phyloP scores from a whole-genome alignment of 106 monocot genomes.

The Phalaenopsis equestris region DNA sequence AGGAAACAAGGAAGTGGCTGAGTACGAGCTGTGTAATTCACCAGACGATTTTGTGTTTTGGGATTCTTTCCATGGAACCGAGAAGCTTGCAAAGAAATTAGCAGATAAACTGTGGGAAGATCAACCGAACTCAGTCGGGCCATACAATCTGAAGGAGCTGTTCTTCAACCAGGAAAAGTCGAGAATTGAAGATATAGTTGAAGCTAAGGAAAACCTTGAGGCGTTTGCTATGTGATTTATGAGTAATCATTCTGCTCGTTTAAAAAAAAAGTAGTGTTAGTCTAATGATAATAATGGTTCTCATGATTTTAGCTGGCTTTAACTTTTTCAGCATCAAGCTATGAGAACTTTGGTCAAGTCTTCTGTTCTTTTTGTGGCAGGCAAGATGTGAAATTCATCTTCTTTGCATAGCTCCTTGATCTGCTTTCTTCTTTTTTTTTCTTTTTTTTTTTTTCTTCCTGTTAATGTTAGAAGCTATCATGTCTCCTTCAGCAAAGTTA shows the following conservation, averaged over 20 bases:
- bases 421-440: no score
- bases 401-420: no score
- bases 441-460: no score
- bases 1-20: constrained; percentile 2
- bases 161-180: constrained; percentile 2
- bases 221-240: background rate
- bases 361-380: no score
- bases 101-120: constrained; percentile 19
- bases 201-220: background rate
- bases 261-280: background rate
- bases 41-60: constrained; percentile 17
- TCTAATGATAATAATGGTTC: background rate
- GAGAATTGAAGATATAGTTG: constrained; percentile 10
- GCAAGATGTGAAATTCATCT: no score
- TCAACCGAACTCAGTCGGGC: background rate
- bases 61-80: constrained; percentile 22
- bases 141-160: constrained; percentile 12
- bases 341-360: no score
- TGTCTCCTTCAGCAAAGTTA: no score
- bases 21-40: constrained; percentile 12
- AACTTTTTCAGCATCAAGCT: no score
- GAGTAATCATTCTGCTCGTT: background rate
- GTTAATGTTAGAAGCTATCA: no score
- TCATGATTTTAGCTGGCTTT: background rate
- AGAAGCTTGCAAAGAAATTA: constrained; percentile 15